These are phyloP conservation scores for Ceratobasidium sp. DNA, from an alignment of 1,284 basidiomycete genomes.

Conservation along the genomic window DNA sequence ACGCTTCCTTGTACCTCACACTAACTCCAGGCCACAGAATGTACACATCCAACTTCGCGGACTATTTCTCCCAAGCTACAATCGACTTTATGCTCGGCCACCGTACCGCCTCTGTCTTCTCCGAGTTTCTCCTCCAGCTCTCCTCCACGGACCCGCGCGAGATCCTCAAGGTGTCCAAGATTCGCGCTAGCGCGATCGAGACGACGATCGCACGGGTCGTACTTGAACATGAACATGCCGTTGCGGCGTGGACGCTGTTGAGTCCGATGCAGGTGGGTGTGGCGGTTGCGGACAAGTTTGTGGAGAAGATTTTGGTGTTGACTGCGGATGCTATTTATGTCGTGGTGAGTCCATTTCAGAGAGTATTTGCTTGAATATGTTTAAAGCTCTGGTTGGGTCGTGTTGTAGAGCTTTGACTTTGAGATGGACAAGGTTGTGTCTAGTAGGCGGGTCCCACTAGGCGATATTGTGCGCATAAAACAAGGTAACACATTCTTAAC, in stretches of 20 bases:
- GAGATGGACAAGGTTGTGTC: conserved; percentile 89
- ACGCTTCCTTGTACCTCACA: background rate
- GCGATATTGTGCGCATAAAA: conserved; percentile 83
- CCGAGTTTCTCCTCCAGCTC: conserved; percentile 89
- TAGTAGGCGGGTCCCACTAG: conserved; percentile 89
- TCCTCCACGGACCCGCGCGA: conserved; percentile 92
- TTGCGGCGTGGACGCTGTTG: conserved; percentile 93
- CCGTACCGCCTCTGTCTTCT: conserved; percentile 86
- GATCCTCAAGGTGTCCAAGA: conserved; percentile 86
- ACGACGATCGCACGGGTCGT: conserved; percentile 86
- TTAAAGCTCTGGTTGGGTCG: conserved; percentile 1
- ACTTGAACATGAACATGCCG: conserved; percentile 80
- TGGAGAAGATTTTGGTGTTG: conserved; percentile 93
- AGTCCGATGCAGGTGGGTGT: conserved; percentile 83
- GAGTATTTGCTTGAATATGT: background rate
- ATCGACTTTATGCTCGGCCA: conserved; percentile 94
- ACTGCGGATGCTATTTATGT: conserved; percentile 76
- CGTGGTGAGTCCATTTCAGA: conserved; percentile 61
- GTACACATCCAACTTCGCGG: conserved; percentile 89
- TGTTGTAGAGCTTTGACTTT: conserved; percentile 85
- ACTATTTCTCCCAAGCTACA: conserved; percentile 96
- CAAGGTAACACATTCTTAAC: conserved; percentile 69
- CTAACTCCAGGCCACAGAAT: conserved; percentile 65
- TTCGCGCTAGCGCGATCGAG: conserved; percentile 91
- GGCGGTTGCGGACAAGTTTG: conserved; percentile 81